phyloP scores from a whole-genome alignment of 805 yeast species.

The Candida arabinofermentans region DNA sequence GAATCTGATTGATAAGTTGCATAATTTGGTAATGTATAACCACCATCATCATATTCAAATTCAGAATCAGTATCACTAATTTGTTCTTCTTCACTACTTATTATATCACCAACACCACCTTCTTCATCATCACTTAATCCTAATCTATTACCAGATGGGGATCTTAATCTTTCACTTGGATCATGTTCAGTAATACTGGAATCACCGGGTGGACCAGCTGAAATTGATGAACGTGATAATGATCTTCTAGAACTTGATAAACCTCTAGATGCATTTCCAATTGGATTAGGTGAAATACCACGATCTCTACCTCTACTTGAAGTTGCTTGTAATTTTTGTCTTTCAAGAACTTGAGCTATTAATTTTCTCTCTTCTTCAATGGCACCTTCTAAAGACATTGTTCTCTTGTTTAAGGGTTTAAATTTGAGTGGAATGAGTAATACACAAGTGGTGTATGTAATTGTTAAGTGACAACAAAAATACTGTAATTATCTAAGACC shows the following conservation, averaged over 20 bases:
- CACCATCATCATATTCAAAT: slow-evolving; percentile 59
- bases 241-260: slow-evolving; percentile 22
- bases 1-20: slow-evolving; percentile 30
- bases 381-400: slow-evolving; percentile 33
- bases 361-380: slow-evolving; percentile 31
- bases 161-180: slow-evolving; percentile 60
- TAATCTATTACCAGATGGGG: slow-evolving; percentile 9
- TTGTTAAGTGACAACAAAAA: too few species aligned
- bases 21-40: slow-evolving; percentile 53
- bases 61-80: slow-evolving; percentile 58
- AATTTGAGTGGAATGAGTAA: too few species aligned
- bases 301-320: slow-evolving; percentile 17
- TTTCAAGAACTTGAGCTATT: slow-evolving; percentile 27
- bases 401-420: too few species aligned
- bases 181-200: slow-evolving; percentile 72
- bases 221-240: slow-evolving; percentile 17
- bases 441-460: too few species aligned
- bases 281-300: slow-evolving; percentile 10
- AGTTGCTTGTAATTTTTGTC: slow-evolving; percentile 18
- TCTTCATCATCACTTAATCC: neutral
- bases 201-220: slow-evolving; percentile 28
- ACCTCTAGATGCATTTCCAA: slow-evolving; percentile 18
- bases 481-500: too few species aligned
- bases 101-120: slow-evolving; percentile 10
- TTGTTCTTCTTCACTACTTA: slow-evolving; percentile 53